A percentile compares a stretch with the other conserved stretches of the same genome.
Evolutionary conservation across 2,329 filamentous ascomycete species (phyloP).

Genomic region (Fusarium coffeatum): DNA sequence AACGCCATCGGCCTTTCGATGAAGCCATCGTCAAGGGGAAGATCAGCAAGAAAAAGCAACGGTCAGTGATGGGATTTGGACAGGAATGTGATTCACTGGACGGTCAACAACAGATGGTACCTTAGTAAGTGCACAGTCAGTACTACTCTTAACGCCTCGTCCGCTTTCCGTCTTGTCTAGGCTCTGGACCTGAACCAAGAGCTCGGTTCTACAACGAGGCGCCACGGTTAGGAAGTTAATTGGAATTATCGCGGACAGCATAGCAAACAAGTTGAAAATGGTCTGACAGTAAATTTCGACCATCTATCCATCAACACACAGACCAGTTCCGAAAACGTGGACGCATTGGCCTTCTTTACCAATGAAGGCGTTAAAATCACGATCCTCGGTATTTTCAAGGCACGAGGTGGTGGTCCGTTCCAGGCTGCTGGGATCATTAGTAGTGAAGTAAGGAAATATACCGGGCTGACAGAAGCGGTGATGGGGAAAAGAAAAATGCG

Average conservation of each 20-base stretch:
- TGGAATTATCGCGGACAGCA: constrained; percentile 1
- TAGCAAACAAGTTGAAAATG: constrained; percentile 1
- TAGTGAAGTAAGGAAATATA: not conserved
- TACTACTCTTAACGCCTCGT: constrained; percentile 2
- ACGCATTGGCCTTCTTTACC: constrained; percentile 12
- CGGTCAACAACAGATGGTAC: constrained; percentile 6
- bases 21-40: constrained; percentile 17
- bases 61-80: constrained; percentile 5
- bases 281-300: constrained; percentile 4
- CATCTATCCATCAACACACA: constrained; percentile 1
- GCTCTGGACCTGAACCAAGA: constrained; percentile 22
- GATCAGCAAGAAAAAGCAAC: constrained; percentile 15
- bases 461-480: not conserved
- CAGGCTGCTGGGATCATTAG: not conserved
- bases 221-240: constrained; percentile 18
- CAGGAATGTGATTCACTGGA: constrained; percentile 34
- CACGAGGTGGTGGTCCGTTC: not conserved
- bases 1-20: constrained; percentile 31
- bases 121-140: not conserved
- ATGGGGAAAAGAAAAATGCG: constrained; percentile 11
- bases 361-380: not conserved
- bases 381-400: not conserved
- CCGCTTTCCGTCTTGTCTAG: constrained; percentile 20
- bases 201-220: constrained; percentile 16
- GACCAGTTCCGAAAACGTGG: constrained; percentile 21